Base-by-base conservation (phyloP, 495 filamentous ascomycete species). In the Tuber borchii region DNA sequence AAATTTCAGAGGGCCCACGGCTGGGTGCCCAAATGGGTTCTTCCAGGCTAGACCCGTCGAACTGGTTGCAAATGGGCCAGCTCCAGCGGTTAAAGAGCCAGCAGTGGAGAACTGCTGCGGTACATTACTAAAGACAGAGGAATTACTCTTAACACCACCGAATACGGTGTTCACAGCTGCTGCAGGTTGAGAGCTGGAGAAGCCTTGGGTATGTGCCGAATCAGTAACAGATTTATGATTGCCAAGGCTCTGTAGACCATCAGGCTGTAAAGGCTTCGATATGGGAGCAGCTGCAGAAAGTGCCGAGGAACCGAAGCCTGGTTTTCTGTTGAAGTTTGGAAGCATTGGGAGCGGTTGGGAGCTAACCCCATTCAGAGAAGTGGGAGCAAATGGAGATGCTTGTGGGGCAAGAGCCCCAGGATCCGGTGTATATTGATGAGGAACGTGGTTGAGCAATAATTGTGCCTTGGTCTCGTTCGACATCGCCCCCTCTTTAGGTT, bases 401-500 rank as follows among this genome's bases (percentile, higher is more conserved):
- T 16, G 56, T 65, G 56, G 26, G 14, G 26, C 26, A 65, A 65
- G 56, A 34, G 26, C 56, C 16, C 26, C 34, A 34, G 56, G 56
- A 17, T 34, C 56, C 56, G 26, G 26, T 65, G 31, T 31, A 34
- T 12, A 26, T 6, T 65, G 56, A 34, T 34, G 56, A 26, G 56
- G 26, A 34, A 26, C 16, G 26, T 12, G 51, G n/a, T 31, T 65
- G 31, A 65, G 56, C 56, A 65, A 65, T 34, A 65, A 65, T 34
- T 19, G 56, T 17, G 56, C 56, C 26, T 34, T 65, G 26, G 56
- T 65, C 31, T 65, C 56, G 56, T 65, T 65, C 56, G 56, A 65
- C 56, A 65, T 65, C 26, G 31, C 56, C 12, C 56, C 56, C 26
- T 10, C 56, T 16, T 65, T 34, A 65, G 56, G 56, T 65, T 77